Conservation (phyloP, 306 rosid species). For the Medicago truncatula region DNA sequence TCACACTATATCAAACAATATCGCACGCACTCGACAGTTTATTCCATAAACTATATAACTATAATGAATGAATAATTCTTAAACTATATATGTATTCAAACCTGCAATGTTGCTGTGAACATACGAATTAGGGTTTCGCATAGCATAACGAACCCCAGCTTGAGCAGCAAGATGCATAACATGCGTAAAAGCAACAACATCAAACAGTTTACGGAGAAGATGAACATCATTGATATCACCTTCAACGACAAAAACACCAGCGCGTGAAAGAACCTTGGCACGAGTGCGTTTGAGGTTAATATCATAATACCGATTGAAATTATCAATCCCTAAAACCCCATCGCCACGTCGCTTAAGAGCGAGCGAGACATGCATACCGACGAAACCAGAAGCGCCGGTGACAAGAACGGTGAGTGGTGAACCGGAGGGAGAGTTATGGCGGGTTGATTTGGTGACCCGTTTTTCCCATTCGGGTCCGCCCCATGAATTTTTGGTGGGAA, state of each 20-base stretch:
- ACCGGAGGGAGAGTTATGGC: conserved; percentile 32
- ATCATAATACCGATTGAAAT: conserved; percentile 74
- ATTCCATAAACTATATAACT: too few relatives aligned
- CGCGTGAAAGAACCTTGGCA: conserved; percentile 55
- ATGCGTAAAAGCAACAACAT: conserved; percentile 67
- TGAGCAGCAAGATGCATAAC: conserved; percentile 87
- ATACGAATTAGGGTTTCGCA: conserved; percentile 69
- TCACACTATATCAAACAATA: too few relatives aligned
- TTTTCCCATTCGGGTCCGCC: conserved; percentile 69
- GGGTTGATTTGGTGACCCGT: conserved; percentile 57
- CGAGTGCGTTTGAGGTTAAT: conserved; percentile 65
- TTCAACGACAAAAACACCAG: conserved; percentile 69
- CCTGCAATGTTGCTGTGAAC: conserved; percentile 79
- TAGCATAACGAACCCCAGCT: conserved; percentile 78
- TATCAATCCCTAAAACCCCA: conserved; percentile 71
- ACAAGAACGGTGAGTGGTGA: conserved; percentile 59
- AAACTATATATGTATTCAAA: conserved; percentile 4
- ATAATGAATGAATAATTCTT: too few relatives aligned
- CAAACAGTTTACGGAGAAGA: conserved; percentile 66
- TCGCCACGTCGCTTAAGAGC: conserved; percentile 73
- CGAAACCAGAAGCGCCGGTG: conserved; percentile 77
- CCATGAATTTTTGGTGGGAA: conserved; percentile 45
- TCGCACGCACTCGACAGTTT: too few relatives aligned
- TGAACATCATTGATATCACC: conserved; percentile 66
- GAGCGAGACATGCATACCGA: conserved; percentile 68